Base-by-base conservation (phyloP, 2,329 filamentous ascomycete genomes). In the Venturia nashicola region DNA sequence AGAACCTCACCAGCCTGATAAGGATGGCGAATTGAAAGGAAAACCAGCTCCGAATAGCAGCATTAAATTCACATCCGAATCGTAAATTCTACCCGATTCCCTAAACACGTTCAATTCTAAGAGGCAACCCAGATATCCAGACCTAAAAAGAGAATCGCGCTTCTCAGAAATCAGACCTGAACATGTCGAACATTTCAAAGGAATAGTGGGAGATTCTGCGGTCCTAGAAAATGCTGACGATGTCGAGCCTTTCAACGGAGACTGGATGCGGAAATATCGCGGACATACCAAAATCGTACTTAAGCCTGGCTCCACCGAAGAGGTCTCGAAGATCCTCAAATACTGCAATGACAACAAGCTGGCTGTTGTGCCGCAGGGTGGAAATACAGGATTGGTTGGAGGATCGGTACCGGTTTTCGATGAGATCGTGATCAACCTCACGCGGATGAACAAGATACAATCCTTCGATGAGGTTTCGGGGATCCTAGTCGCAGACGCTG, bases 241-340 rank as follows among this genome's bases (percentile, higher is more conserved):
- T 72, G 82, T 97, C 68, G 90, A 94, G 73, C 84, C 89, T 8
- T 99, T 91, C 82, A 99, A 99, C 76, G 86, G 87, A 73, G 94
- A 99, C 78, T 99, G 95, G 94, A 97, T 99, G 92, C 87, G 90
- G 76, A 99, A 99, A 78, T 99, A 96, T 79, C 87, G 90, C 66
- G 95, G 94, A 39, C 91, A 97, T 76, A 86, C 90, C 66, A 86
- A 87, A 71, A 79, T 99, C 34, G 91, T 97, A 5, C 78, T 99
- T 67, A 95, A 91, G 77, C 94, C 94, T 12, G 84, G 82, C 61
- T 88, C 85, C 18, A 93, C 90, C 0, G 86, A 93, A 70, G 88
- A 99, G 76, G 90, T 97, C 70, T 96, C 91, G 83, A 83, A 88
- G 77, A 87, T 97, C 65, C 77, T 99, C 70, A 87, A 88, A 75